These are phyloP conservation scores for Senecio squalidus DNA, from an alignment of 140 eudicot species.

Conservation along the genomic window DNA sequence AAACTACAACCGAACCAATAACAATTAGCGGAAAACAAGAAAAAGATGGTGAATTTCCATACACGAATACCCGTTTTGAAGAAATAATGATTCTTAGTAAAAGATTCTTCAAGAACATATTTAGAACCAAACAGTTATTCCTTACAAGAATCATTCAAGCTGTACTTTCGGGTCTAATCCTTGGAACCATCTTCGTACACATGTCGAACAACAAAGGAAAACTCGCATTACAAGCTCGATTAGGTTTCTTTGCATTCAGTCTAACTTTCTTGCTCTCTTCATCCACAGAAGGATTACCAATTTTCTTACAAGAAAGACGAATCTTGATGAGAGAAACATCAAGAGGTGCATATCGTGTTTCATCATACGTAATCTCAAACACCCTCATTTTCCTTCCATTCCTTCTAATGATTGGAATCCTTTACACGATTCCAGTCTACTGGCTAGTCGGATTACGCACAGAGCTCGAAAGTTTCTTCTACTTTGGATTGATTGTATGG, in stretches of 20 bases:
- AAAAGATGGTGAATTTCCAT: slow-evolving; percentile 23
- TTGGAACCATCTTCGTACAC: slow-evolving; percentile 73
- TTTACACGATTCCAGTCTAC: slow-evolving; percentile 70
- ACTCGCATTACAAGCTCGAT: slow-evolving; percentile 56
- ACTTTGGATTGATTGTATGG: slow-evolving; percentile 83
- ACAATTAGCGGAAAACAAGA: slow-evolving; percentile 8
- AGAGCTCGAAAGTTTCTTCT: slow-evolving; percentile 44
- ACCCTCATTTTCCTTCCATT: slow-evolving; percentile 80
- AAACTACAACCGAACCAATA: slow-evolving; percentile 11
- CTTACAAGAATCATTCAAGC: slow-evolving; percentile 71
- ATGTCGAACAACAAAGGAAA: slow-evolving; percentile 31
- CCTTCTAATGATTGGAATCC: slow-evolving; percentile 54
- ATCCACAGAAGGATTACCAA: slow-evolving; percentile 88
- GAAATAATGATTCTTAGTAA: slow-evolving; percentile 58
- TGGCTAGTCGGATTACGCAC: slow-evolving; percentile 75
- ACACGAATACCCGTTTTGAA: slow-evolving; percentile 43
- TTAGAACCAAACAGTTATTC: slow-evolving; percentile 84
- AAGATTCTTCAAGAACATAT: slow-evolving; percentile 70
- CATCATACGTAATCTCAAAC: slow-evolving; percentile 80
- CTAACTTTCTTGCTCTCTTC: slow-evolving; percentile 85
- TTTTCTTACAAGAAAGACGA: slow-evolving; percentile 81
- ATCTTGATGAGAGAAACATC: slow-evolving; percentile 82
- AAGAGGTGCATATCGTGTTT: slow-evolving; percentile 85
- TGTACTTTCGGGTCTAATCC: slow-evolving; percentile 52
- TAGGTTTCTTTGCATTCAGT: slow-evolving; percentile 88